Base-by-base conservation (phyloP, 345 rosid genomes). In the Eucalyptus pauciflora region DNA sequence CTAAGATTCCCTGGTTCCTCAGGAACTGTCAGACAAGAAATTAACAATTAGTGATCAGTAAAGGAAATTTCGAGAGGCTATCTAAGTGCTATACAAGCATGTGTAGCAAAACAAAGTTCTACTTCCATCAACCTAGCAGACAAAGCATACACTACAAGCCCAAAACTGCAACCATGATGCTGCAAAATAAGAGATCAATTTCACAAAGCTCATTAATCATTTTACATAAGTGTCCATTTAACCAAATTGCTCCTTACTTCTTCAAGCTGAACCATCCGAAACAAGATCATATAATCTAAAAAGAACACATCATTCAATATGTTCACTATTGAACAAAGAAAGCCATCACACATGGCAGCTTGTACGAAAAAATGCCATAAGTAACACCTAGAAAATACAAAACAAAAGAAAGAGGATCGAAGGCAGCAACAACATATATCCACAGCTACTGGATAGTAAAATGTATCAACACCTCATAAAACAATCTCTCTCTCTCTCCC, bases 1-100 rank as follows among this genome's bases (percentile, higher is more conserved):
- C 91, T 88, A 95, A 90, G 89, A 93, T 89, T 16, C 97, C 96
- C 86, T 89, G 93, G 91, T 96, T 96, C 91, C 91, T 94, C 16
- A 96, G 89, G 91, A 96, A 95, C 97, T 95, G 96, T 94, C 88
- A 92, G 79, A 90, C 87, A 60, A 86, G 48, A 71, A 81, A 64
- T 24, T 48, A 88, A 54, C 62, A 52, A 43, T 89, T 80, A 91
- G 87, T 85, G 87, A 79, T 45, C 49, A 22, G 27, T 24, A 62
- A 60, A 88, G 86, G 58, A 37, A 85, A 37, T 86, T 48, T 29
- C 37, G 37, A 43, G 85, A 31, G 58, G 67, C 49, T n/a, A 69
- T 33, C 33, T 43, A 45, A 3, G 15, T 29, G 46, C 51, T 20
- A n/a, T 43, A 69, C 87, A 88, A 76, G 48, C 48, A 41, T 22